Conservation (phyloP, 192 early-diverging fungal species). For the Allomyces arbusculus region DNA sequence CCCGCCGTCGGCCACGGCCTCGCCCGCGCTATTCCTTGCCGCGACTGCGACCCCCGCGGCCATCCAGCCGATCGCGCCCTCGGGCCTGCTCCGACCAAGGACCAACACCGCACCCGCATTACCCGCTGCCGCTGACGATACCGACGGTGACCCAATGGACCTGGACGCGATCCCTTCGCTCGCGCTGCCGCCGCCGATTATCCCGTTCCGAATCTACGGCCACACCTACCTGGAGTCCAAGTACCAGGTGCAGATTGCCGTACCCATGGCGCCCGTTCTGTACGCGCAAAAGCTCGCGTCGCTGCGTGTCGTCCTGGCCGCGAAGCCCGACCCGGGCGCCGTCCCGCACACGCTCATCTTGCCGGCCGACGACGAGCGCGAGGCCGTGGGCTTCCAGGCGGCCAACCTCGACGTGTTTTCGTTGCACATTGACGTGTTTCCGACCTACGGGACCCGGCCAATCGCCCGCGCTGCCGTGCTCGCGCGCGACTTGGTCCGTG, state of each 20-base stretch:
- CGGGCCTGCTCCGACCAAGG: conserved; percentile 12
- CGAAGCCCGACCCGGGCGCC: conserved; percentile 68
- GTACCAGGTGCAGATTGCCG: conserved; percentile 59
- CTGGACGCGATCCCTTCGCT: conserved; percentile 81
- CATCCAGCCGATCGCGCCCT: conserved; percentile 25
- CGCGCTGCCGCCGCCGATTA: conserved; percentile 87
- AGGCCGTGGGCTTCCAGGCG: conserved; percentile 68
- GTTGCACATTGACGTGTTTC: conserved; percentile 86
- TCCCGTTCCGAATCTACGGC: conserved; percentile 94
- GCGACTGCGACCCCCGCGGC: neutral
- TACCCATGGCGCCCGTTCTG: conserved; percentile 18
- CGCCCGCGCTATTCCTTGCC: neutral
- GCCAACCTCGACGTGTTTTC: conserved; percentile 51
- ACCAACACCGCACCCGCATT: neutral
- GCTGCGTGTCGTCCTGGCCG: conserved; percentile 64
- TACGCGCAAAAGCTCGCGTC: conserved; percentile 20
- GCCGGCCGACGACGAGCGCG: conserved; percentile 60
- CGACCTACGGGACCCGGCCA: conserved; percentile 88
- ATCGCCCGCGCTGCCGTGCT: conserved; percentile 73
- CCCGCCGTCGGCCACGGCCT: neutral
- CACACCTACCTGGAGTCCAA: conserved; percentile 91
- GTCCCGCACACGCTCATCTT: conserved; percentile 81
- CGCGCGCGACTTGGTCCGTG: conserved; percentile 35
- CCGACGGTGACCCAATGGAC: conserved; percentile 26
- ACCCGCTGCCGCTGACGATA: conserved; percentile 3